These are phyloP conservation scores for Lactarius vividus DNA, from an alignment of 768 basidiomycete species.

Conservation along the genomic window DNA sequence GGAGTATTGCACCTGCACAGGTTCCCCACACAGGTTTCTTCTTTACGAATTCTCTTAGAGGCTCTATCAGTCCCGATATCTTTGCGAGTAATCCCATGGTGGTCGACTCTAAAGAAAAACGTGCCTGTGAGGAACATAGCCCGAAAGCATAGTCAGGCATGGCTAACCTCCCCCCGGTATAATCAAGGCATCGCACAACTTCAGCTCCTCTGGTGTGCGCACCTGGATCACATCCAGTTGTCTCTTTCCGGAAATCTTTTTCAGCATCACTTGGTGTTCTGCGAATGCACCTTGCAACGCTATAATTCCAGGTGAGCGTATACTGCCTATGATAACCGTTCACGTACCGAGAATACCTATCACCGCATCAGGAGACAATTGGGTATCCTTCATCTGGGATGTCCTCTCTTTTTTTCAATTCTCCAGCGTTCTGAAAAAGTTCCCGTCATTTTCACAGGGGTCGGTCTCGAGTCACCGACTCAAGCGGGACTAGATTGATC, in stretches of 20 bases:
- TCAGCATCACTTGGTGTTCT: constrained; percentile 76
- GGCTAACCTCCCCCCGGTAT: constrained; percentile 84
- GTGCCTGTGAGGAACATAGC: not conserved
- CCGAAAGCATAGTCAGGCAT: not conserved
- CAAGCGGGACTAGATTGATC: not conserved
- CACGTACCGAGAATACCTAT: constrained; percentile 28
- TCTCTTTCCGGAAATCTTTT: constrained; percentile 49
- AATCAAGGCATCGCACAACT: constrained; percentile 76
- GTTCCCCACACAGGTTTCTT: constrained; percentile 89
- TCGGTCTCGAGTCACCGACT: not conserved
- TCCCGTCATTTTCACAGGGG: not conserved
- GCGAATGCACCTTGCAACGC: constrained; percentile 92
- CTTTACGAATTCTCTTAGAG: constrained; percentile 68
- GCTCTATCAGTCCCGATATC: constrained; percentile 75
- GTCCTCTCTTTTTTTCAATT: constrained; percentile 14
- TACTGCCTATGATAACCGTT: not conserved
- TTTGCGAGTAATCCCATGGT: constrained; percentile 80
- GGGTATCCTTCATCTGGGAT: constrained; percentile 19
- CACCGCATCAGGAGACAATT: constrained; percentile 11
- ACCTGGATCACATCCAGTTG: constrained; percentile 57
- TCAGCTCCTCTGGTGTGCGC: constrained; percentile 71
- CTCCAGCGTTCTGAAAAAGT: constrained; percentile 1
- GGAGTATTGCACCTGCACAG: constrained; percentile 91
- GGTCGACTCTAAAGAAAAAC: constrained; percentile 70
- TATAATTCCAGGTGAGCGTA: constrained; percentile 33